Evolutionary conservation across 805 yeast genomes (phyloP), one percentile per base, ranked within the genome.

Genomic region (Cyberlindnera saturnus): DNA sequence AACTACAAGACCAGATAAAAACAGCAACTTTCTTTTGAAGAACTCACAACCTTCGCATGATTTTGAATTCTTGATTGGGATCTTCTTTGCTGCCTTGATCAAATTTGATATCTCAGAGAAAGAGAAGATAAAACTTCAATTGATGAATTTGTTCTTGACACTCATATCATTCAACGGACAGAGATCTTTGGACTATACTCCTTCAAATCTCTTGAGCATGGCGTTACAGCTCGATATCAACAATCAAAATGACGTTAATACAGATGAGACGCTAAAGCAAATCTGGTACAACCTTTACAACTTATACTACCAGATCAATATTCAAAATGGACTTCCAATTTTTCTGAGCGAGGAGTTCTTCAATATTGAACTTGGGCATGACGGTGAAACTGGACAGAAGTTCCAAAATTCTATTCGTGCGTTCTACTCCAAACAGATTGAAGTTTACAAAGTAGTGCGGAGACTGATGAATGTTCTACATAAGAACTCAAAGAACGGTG

Each of bases 201-300:
- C 48, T 11, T 41, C 49, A 3, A 35, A 44, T 2, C 31, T 48
- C 8, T 38, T 43, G 18, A 29, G 34, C 3, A 15, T 50, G 14
- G 53, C 54, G 2, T 36, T 52, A 6, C 44, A 49, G 3, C 35
- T 50, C n/a, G 48, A 44, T 34, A 18, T 53, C 35, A 53, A 51
- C 36, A 53, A 48, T 35, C 42, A 44, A 31, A 35, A 33, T 32
- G 40, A 38, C 10, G 23, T 42, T 5, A 46, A 41, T 8, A 35
- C 42, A 3, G 45, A 52, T 34, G 29, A 40, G 20, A 36, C 32
- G 5, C 39, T 48, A n/a, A 39, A 36, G 3, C 49, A 47, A 16
- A 28, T 43, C 3, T 56, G 61, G 59, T 42, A 45, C 14, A 35
- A 45, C 29, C 41, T 50, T 11, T 57, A 50, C 34, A 48, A 45